A percentile compares a stretch with the other conserved stretches of the same genome.
phyloP scores from a whole-genome alignment of 2,329 filamentous ascomycete genomes.

The Aplosporella prunicola region DNA sequence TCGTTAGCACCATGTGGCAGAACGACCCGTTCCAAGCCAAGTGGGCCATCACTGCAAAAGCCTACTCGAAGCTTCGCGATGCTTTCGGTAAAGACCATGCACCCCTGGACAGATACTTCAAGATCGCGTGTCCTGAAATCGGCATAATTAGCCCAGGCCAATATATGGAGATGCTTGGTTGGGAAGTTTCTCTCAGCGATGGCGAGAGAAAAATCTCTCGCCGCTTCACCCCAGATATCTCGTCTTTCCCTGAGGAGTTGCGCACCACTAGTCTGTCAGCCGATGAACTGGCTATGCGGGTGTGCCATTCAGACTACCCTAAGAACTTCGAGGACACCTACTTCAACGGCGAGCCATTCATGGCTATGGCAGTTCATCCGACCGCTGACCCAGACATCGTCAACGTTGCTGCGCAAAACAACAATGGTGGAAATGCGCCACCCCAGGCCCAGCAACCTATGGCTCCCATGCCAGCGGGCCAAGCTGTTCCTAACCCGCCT shows the following conservation, averaged over 20 bases:
- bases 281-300: no score
- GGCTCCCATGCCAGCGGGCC: no score
- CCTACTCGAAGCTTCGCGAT: conserved; percentile 47
- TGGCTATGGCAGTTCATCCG: no score
- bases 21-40: conserved; percentile 42
- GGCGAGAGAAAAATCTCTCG: conserved; percentile 15
- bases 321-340: no score
- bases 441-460: no score
- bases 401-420: no score
- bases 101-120: conserved; percentile 40
- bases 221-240: conserved; percentile 12
- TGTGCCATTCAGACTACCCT: no score
- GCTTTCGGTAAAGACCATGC: conserved; percentile 38
- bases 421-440: no score
- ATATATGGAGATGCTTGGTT: conserved; percentile 41
- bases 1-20: conserved; percentile 42
- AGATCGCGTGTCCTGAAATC: conserved; percentile 37
- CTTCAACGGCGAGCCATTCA: no score
- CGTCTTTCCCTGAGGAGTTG: conserved; percentile 14
- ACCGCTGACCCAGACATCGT: no score
- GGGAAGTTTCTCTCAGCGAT: conserved; percentile 24
- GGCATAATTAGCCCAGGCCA: conserved; percentile 35
- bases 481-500: no score
- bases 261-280: conserved; percentile 22
- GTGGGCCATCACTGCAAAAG: conserved; percentile 46